Conservation (phyloP, 169 alveolate species). For the Eimeria necatrix region DNA sequence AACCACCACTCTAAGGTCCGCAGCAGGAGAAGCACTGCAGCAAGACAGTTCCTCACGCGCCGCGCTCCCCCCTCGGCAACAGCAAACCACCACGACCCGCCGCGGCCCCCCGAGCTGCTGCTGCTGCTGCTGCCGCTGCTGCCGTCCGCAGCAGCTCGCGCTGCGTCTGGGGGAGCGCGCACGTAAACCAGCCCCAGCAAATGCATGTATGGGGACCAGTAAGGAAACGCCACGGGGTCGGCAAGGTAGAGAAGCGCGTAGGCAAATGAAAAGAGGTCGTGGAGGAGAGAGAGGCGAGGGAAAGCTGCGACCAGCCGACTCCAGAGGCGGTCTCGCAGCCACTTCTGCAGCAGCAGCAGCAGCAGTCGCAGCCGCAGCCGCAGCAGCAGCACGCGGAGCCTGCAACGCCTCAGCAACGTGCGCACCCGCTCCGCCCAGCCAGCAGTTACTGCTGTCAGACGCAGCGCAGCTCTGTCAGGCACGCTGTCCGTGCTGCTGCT, state of each 20-base stretch:
- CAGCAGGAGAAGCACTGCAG: slow-evolving; percentile 55
- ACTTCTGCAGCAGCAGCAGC: slow-evolving; percentile 45
- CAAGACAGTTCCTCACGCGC: neutral
- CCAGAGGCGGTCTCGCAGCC: neutral
- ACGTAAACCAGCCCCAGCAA: slow-evolving; percentile 64
- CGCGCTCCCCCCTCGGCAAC: slow-evolving; percentile 50
- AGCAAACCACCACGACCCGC: slow-evolving; percentile 40
- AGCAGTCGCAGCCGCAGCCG: neutral
- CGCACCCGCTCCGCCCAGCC: slow-evolving; percentile 21
- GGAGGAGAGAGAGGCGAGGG: neutral
- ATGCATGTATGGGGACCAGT: slow-evolving; percentile 79
- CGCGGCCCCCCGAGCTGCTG: neutral
- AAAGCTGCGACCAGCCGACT: neutral
- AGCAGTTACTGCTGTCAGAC: slow-evolving; percentile 3
- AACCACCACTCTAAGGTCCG: slow-evolving; percentile 76
- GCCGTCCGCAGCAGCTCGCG: slow-evolving; percentile 57
- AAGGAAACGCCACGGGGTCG: slow-evolving; percentile 58
- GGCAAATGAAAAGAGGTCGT: slow-evolving; percentile 44
- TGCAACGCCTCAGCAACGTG: neutral
- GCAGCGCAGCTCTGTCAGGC: neutral
- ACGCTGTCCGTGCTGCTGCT: slow-evolving; percentile 26
- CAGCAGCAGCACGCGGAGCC: slow-evolving; percentile 34
- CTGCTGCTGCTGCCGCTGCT: neutral
- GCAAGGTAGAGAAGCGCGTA: slow-evolving; percentile 63
- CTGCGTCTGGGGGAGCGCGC: slow-evolving; percentile 40